These are phyloP conservation scores for Schizonepeta tenuifolia DNA, from an alignment of 257 asterid species.

Conservation along the genomic window DNA sequence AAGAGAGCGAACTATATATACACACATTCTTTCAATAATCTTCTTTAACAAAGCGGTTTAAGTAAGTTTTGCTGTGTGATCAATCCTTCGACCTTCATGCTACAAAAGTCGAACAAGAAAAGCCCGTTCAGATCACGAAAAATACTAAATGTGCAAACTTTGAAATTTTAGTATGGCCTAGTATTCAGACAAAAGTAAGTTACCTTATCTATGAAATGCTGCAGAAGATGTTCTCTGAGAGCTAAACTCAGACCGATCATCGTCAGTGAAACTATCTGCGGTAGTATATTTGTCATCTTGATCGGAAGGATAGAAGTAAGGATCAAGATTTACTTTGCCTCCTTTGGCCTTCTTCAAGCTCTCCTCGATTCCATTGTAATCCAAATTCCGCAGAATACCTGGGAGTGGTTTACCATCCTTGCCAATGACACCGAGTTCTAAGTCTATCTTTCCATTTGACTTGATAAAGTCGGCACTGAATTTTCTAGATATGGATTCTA, in stretches of 20 bases:
- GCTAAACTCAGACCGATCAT: constrained; percentile 47
- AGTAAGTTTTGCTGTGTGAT: constrained; percentile 24
- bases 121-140: neutral
- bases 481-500: constrained; percentile 48
- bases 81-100: constrained; percentile 29
- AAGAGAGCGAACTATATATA: constrained; percentile 22
- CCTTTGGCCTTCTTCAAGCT: constrained; percentile 51
- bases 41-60: constrained; percentile 29
- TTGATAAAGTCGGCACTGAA: constrained; percentile 49
- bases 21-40: constrained; percentile 23
- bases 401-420: constrained; percentile 56
- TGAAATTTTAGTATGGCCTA: neutral
- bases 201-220: constrained; percentile 45
- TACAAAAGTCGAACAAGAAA: neutral
- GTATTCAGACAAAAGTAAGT: neutral
- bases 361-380: constrained; percentile 59
- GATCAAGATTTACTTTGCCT: constrained; percentile 38
- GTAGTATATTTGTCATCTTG: constrained; percentile 33
- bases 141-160: neutral
- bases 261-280: constrained; percentile 38
- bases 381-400: constrained; percentile 51
- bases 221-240: constrained; percentile 47
- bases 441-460: constrained; percentile 57
- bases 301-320: constrained; percentile 41
- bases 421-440: constrained; percentile 52